A percentile compares a stretch with the other conserved stretches of the same genome.
Evolutionary conservation across 2,329 filamentous ascomycete species (phyloP).

Genomic region (Arthrobotrys sphaeroides): DNA sequence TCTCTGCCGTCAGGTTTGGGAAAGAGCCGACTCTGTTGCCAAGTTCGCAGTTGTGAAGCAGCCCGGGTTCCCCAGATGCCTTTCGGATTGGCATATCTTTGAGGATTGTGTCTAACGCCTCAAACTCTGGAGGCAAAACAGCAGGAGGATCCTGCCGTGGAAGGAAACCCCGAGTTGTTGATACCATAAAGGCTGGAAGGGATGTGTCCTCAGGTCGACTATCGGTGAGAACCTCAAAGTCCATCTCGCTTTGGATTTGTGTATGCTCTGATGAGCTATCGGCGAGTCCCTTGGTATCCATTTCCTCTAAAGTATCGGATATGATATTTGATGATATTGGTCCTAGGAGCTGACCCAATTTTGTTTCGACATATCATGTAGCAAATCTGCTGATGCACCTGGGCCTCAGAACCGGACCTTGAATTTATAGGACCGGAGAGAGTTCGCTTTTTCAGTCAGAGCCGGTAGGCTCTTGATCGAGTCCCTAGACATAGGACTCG

Average conservation of each 20-base stretch:
- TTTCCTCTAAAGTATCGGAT: too few species aligned
- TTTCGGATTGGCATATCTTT: conserved; percentile 82
- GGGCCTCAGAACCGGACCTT: too few species aligned
- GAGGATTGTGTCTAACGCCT: conserved; percentile 75
- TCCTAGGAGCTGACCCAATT: too few species aligned
- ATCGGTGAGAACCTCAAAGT: conserved; percentile 72
- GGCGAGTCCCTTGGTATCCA: too few species aligned
- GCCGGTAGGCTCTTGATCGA: too few species aligned
- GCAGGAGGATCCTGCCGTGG: conserved; percentile 71
- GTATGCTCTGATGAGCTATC: too few species aligned
- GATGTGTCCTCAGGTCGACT: conserved; percentile 70
- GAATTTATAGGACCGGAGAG: too few species aligned
- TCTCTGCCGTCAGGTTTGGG: conserved; percentile 76
- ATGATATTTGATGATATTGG: too few species aligned
- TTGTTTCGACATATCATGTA: too few species aligned
- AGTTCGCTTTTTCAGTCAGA: too few species aligned
- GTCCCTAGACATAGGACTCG: too few species aligned
- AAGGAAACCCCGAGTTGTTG: conserved; percentile 77
- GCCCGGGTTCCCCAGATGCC: conserved; percentile 75
- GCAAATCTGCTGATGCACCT: too few species aligned
- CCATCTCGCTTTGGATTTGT: conserved; percentile 39
- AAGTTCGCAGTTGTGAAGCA: conserved; percentile 77
- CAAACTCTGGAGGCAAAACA: conserved; percentile 77
- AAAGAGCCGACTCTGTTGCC: conserved; percentile 78
- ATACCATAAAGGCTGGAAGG: conserved; percentile 80